Conservation (phyloP, 805 yeast species). For the Myxozyma kluyveri region DNA sequence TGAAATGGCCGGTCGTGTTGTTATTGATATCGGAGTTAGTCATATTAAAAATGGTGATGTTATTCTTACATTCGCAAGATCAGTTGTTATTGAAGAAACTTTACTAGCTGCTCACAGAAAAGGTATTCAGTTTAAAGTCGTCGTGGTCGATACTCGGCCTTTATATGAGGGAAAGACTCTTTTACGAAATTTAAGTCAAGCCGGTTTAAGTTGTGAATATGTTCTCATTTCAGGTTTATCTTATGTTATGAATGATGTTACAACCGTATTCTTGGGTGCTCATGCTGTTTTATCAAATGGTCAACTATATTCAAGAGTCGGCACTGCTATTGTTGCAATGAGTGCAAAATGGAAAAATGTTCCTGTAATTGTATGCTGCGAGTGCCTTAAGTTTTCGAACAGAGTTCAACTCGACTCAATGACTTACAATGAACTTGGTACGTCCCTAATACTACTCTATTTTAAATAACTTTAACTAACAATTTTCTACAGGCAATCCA, state of each 20-base stretch:
- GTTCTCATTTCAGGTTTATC: constrained; percentile 75
- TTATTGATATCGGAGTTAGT: constrained; percentile 71
- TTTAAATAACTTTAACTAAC: neutral
- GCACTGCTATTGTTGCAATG: constrained; percentile 91
- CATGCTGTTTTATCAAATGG: constrained; percentile 97
- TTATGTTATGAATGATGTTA: constrained; percentile 79
- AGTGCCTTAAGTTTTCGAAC: constrained; percentile 89
- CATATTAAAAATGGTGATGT: constrained; percentile 77
- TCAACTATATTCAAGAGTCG: constrained; percentile 85
- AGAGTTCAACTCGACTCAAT: constrained; percentile 96
- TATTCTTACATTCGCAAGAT: constrained; percentile 82
- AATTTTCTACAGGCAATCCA: constrained; percentile 29
- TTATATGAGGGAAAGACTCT: constrained; percentile 86
- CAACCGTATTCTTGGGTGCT: constrained; percentile 90
- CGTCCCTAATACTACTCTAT: neutral
- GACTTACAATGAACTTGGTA: constrained; percentile 74
- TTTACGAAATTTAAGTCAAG: constrained; percentile 59
- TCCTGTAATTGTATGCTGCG: constrained; percentile 95
- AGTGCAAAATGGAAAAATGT: constrained; percentile 81
- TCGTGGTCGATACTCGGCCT: constrained; percentile 91
- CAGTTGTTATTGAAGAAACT: constrained; percentile 74
- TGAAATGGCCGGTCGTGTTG: constrained; percentile 76
- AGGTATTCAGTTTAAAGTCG: constrained; percentile 67
- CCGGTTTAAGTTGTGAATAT: constrained; percentile 72
- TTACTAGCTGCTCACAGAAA: constrained; percentile 66